Conservation (phyloP, 371 early-diverging fungal species). For the Batrachochytrium dendrobatidis region DNA sequence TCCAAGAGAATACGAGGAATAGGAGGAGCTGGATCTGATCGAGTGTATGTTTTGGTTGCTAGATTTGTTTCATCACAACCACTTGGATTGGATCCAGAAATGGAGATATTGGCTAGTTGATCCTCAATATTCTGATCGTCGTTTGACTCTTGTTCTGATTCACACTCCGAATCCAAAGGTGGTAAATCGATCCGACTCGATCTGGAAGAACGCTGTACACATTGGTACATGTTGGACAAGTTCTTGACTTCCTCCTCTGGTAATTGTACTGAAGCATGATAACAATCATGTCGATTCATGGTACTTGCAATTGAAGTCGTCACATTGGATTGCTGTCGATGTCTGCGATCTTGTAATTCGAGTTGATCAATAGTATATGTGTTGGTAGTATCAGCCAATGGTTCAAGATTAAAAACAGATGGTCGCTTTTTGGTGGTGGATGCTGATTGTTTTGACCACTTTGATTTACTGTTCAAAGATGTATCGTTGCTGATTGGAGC, state of each 20-base stretch:
- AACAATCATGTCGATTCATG: constrained; percentile 26
- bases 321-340: neutral
- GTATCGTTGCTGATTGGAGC: too few species aligned
- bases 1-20: constrained; percentile 24
- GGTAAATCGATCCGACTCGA: too few species aligned
- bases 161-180: too few species aligned
- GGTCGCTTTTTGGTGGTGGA: too few species aligned
- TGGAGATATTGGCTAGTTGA: neutral
- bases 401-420: too few species aligned
- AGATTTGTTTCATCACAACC: too few species aligned
- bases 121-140: neutral
- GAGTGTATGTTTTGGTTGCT: constrained; percentile 1
- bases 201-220: neutral
- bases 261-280: constrained; percentile 29
- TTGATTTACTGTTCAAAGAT: too few species aligned
- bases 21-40: constrained; percentile 1
- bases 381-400: too few species aligned
- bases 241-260: constrained; percentile 27
- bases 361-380: constrained; percentile 10
- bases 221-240: neutral
- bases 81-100: too few species aligned
- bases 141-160: too few species aligned
- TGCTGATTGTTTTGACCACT: too few species aligned
- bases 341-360: constrained; percentile 8
- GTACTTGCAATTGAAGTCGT: constrained; percentile 22